These are phyloP conservation scores for Ogataea kodamae DNA, from an alignment of 805 yeast species.

Conservation along the genomic window DNA sequence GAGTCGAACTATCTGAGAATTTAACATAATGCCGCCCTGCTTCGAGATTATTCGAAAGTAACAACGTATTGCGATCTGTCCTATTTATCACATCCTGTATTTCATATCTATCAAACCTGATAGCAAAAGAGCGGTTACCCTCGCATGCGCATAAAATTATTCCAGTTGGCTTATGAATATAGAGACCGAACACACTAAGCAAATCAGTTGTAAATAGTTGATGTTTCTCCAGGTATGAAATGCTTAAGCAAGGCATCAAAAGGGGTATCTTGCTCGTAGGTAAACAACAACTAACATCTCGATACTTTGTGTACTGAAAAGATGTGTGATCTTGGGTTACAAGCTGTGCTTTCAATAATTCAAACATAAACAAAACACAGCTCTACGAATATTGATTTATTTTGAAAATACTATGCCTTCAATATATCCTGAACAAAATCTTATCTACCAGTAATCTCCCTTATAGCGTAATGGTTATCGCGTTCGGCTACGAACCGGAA, in stretches of 20 bases:
- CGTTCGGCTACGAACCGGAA: conserved; percentile 35
- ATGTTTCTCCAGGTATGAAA: conserved; percentile 1
- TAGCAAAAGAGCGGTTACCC: conserved; percentile 23
- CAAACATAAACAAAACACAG: conserved; percentile 10
- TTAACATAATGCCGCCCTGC: conserved; percentile 10
- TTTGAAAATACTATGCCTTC: too few species aligned
- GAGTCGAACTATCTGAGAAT: conserved; percentile 2
- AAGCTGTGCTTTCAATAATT: conserved; percentile 20
- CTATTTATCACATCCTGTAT: conserved; percentile 29
- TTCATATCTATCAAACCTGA: conserved; percentile 23
- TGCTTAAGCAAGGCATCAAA: conserved; percentile 15
- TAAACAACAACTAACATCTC: conserved; percentile 18
- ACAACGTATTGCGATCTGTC: conserved; percentile 16
- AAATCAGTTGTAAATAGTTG: conserved; percentile 19
- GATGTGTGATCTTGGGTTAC: conserved; percentile 24
- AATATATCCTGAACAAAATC: neutral
- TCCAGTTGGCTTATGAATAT: conserved; percentile 22
- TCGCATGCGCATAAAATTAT: conserved; percentile 22
- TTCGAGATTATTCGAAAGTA: conserved; percentile 1
- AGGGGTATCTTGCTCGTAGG: conserved; percentile 15
- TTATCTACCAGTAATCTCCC: conserved; percentile 20
- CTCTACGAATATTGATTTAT: too few species aligned
- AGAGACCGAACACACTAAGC: conserved; percentile 29
- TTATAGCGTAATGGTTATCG: conserved; percentile 34
- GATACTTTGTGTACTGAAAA: conserved; percentile 20